Base-by-base conservation (phyloP, 108 stramenopile species). In the Skeletonema grethae region DNA sequence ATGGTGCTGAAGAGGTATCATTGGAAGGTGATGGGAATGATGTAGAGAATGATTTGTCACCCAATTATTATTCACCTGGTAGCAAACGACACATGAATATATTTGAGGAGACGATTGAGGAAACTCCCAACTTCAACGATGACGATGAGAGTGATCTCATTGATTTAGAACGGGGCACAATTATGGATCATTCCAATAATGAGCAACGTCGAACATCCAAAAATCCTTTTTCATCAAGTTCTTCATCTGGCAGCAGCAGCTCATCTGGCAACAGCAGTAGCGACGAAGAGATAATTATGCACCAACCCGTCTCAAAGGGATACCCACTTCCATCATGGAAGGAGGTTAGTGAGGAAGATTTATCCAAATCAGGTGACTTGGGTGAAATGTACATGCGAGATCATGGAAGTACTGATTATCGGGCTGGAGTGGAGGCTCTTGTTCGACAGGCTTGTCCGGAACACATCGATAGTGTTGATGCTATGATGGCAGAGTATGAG, bases 401-500 rank as follows among this genome's bases (percentile, higher is more conserved):
- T 2, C 18, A 16, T 12, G 39, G 55, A 13, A 48, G 34, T 50
- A 24, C 20, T 25, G 57, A 53, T 65, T 75, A 73, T 69, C 61
- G 85, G 11, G 65, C 83, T 1, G 85, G 75, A 41, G 77, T 90
- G 2, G 85, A 82, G 60, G 75, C 85, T 22, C 58, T 90, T 34
- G 83, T 90, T 3, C 57, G 34, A 8, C 16, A 28, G 63, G 64
- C 65, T 15, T 75, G 73, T 48, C 89, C 89, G 1, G 87, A 90
- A 9, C 75, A 86, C 59, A 46, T 83, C 11, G 84, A 86, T 16
- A 79, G 79, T 41, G 57, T 90, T 4, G 89, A 90, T 61, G 87
- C 83, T 4, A 80, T 90, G 75, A 85, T 90, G 83, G 57, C 29
- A 12, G 85, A 87, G 64, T 90, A 87, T 68, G 63, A 72, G 45